These are phyloP conservation scores for Kernera saxatilis DNA, from an alignment of 345 rosid genomes.

Conservation along the genomic window DNA sequence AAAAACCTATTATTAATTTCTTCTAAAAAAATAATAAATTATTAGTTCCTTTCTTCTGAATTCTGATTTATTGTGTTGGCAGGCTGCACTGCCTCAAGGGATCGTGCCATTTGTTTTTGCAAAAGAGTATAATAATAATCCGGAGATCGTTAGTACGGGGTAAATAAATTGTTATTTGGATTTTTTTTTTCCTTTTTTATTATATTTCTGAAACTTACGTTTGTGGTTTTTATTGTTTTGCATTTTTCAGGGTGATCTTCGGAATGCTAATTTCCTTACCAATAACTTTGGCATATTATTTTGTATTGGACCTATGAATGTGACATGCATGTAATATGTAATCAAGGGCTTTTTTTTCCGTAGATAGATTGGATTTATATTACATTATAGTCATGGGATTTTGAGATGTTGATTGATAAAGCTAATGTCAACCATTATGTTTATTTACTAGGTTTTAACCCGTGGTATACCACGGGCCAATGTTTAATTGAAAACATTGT, in stretches of 20 bases:
- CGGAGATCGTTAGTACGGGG: conserved; percentile 77
- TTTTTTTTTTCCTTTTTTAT: neutral
- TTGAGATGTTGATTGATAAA: conserved; percentile 1
- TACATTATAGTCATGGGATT: neutral
- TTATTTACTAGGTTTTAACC: no score
- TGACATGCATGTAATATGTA: neutral
- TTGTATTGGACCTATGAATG: conserved; percentile 52
- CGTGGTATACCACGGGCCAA: no score
- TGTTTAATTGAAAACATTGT: no score
- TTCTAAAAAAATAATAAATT: neutral
- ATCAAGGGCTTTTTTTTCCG: neutral
- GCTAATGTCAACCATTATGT: conserved; percentile 5
- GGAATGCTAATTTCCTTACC: conserved; percentile 86
- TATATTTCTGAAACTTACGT: neutral
- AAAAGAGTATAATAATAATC: conserved; percentile 76
- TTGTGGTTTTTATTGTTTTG: neutral
- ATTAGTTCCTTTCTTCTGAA: neutral
- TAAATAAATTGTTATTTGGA: neutral
- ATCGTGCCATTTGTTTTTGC: conserved; percentile 89
- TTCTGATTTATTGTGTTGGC: conserved; percentile 15
- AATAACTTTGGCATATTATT: conserved; percentile 64
- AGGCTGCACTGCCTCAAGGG: conserved; percentile 96
- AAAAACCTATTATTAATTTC: neutral
- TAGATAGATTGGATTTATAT: neutral
- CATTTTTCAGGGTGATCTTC: conserved; percentile 57